Percentiles rank a stretch among this genome's conserved stretches.
phyloP scores from a whole-genome alignment of 257 asterid species.

The Solanum sejunctum region DNA sequence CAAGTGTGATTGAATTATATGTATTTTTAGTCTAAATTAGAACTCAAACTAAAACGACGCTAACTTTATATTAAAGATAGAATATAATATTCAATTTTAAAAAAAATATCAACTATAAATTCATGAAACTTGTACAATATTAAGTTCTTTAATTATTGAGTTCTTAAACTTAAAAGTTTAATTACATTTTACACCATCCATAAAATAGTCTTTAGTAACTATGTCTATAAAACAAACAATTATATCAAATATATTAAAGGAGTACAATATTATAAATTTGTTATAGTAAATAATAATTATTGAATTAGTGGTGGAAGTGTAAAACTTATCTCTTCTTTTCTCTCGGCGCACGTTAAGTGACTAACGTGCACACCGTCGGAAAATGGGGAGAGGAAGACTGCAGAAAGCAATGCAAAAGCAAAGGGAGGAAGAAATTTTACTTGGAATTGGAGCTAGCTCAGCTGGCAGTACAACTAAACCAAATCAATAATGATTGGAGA shows the following conservation, averaged over 20 bases:
- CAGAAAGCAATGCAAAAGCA: no score
- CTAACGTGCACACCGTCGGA: no score
- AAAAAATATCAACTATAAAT: background rate
- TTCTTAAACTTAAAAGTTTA: background rate
- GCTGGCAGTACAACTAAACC: no score
- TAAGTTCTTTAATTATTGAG: background rate
- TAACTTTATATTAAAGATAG: background rate
- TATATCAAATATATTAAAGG: background rate
- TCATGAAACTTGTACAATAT: background rate
- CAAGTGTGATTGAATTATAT: background rate
- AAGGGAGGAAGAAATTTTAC: no score
- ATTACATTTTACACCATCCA: background rate
- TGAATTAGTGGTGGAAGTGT: background rate
- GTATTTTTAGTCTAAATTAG: background rate
- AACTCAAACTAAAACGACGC: background rate
- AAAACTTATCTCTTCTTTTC: no score
- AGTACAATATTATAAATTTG: background rate
- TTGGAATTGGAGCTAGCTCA: no score
- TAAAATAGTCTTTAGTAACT: background rate
- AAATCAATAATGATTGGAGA: no score
- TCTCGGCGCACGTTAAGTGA: no score
- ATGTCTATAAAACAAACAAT: background rate
- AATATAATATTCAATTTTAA: background rate
- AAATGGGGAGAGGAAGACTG: no score
- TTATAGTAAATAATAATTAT: background rate